These are phyloP conservation scores for Purshia tridentata DNA, from an alignment of 306 rosid species.

Conservation along the genomic window DNA sequence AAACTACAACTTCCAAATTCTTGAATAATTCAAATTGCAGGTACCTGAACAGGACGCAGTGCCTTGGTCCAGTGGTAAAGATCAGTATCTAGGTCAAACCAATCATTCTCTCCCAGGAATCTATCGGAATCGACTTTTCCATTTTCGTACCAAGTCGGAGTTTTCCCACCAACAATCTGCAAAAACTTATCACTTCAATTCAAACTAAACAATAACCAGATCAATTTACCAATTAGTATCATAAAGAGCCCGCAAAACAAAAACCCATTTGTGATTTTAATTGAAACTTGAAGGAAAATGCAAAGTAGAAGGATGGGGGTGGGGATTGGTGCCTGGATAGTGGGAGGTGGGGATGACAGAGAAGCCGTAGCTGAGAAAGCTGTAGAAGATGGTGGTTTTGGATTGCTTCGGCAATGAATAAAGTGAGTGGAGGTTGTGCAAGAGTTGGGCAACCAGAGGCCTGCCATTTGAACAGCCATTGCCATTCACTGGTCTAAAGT, in stretches of 20 bases:
- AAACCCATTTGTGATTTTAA: not conserved
- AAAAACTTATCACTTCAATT: not conserved
- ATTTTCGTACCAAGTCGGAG: constrained; percentile 43
- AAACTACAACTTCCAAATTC: not conserved
- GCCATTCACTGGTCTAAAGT: not conserved
- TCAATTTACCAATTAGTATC: not conserved
- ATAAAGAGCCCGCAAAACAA: not conserved
- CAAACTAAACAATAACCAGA: constrained; percentile 4
- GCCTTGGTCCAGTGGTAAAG: constrained; percentile 85
- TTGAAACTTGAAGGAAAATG: not conserved
- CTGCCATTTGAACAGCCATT: constrained; percentile 54
- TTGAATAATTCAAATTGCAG: not conserved
- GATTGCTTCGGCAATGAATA: constrained; percentile 31
- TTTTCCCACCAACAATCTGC: constrained; percentile 79
- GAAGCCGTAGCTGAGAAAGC: constrained; percentile 46
- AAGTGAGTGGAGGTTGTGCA: constrained; percentile 9
- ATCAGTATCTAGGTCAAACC: constrained; percentile 73
- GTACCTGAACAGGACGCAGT: constrained; percentile 87
- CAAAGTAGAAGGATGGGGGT: not conserved
- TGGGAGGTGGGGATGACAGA: constrained; percentile 51
- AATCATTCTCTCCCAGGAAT: constrained; percentile 40
- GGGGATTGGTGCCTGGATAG: constrained; percentile 50
- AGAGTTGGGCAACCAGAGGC: constrained; percentile 44
- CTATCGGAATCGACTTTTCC: constrained; percentile 31
- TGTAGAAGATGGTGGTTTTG: constrained; percentile 23